A percentile compares a stretch with the other conserved stretches of the same genome.
Conservation (phyloP, 441 rosid species). For the Breynia disticha region DNA sequence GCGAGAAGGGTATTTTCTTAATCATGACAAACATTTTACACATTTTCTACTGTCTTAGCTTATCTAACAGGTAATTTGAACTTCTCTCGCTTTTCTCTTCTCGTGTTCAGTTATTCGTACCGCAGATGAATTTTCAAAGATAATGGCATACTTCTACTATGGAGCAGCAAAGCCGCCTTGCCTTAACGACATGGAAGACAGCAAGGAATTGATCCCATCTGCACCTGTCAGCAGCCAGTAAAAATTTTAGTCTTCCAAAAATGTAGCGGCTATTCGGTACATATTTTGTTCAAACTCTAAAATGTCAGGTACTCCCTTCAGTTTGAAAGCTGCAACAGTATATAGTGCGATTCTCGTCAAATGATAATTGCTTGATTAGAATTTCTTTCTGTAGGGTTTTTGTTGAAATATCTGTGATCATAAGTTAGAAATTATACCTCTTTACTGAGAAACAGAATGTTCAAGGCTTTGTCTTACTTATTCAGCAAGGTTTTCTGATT, state of each 20-base stretch:
- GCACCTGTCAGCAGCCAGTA: constrained; percentile 18
- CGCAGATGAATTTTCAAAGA: constrained; percentile 75
- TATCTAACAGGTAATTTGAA: not conserved
- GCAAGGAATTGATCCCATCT: constrained; percentile 52
- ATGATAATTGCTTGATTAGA: no score
- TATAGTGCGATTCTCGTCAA: no score
- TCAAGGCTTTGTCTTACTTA: no score
- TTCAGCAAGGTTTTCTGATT: no score
- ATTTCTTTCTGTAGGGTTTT: no score
- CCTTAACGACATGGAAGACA: constrained; percentile 22
- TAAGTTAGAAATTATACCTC: no score
- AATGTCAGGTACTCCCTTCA: no score
- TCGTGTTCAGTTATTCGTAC: constrained; percentile 42
- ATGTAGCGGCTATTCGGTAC: no score
- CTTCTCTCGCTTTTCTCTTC: not conserved
- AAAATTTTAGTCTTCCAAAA: not conserved
- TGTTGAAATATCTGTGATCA: no score
- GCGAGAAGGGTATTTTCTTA: constrained; percentile 56
- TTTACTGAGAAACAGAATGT: no score
- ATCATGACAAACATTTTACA: not conserved
- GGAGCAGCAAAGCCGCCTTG: constrained; percentile 83
- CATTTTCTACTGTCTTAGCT: not conserved
- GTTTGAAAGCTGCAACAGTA: no score
- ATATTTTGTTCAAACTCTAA: no score
- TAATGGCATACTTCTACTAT: constrained; percentile 87